Evolutionary conservation across 768 basidiomycete species (phyloP).

Genomic region (Boletellus emodensis): DNA sequence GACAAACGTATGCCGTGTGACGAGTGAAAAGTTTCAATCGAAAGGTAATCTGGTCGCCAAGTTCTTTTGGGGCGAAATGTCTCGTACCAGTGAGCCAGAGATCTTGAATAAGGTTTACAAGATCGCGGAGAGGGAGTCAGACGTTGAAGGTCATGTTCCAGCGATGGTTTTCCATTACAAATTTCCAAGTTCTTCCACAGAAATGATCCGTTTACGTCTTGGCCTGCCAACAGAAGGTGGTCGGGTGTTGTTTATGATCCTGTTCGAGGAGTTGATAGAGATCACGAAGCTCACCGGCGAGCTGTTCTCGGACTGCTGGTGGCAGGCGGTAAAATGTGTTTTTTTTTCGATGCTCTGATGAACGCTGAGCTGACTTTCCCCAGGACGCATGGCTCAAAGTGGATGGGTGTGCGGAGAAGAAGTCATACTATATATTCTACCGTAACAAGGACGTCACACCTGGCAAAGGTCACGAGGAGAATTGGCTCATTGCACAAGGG

Average conservation of each 20-base stretch:
- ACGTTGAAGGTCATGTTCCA: neutral
- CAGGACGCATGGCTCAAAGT: neutral
- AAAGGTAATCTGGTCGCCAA: neutral
- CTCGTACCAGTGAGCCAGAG: constrained; percentile 1
- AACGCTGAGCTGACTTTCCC: neutral
- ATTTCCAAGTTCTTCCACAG: neutral
- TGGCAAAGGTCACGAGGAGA: too few relatives aligned
- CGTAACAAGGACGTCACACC: too few relatives aligned
- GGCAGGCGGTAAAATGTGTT: constrained; percentile 5
- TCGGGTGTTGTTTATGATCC: too few relatives aligned
- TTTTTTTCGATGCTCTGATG: neutral
- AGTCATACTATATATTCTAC: too few relatives aligned
- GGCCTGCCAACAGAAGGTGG: neutral
- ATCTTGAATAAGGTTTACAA: constrained; percentile 4
- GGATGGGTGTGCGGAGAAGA: too few relatives aligned
- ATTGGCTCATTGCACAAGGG: too few relatives aligned
- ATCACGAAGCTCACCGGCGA: neutral
- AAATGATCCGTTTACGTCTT: neutral
- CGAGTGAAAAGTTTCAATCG: neutral
- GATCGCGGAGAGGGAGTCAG: neutral
- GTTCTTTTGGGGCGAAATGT: neutral
- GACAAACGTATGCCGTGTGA: constrained; percentile 5
- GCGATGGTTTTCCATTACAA: neutral
- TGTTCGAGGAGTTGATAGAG: neutral
- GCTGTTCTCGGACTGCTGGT: neutral